phyloP scores from a whole-genome alignment of 2,329 filamentous ascomycete genomes.

The Talaromyces piceae region DNA sequence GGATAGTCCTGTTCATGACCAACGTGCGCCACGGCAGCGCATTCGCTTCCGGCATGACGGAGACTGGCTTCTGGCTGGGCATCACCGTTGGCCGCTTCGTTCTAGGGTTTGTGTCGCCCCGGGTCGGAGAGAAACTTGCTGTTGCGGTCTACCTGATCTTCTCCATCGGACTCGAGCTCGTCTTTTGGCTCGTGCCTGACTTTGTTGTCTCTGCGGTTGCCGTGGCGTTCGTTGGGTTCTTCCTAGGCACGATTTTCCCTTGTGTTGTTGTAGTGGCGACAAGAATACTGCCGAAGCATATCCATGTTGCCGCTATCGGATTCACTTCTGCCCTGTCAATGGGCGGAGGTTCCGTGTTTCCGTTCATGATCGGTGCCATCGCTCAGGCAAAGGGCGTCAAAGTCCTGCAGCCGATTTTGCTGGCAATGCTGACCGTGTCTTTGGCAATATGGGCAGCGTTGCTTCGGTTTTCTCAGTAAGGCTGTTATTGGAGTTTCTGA shows the following conservation, averaged over 20 bases:
- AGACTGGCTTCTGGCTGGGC: slow-evolving; percentile 71
- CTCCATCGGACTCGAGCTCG: slow-evolving; percentile 54
- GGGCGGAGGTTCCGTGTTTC: slow-evolving; percentile 57
- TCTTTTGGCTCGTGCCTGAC: slow-evolving; percentile 69
- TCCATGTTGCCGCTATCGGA: slow-evolving; percentile 65
- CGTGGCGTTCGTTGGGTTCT: slow-evolving; percentile 62
- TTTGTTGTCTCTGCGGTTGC: slow-evolving; percentile 62
- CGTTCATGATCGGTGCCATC: slow-evolving; percentile 62
- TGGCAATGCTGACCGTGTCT: slow-evolving; percentile 36
- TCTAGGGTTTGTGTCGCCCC: slow-evolving; percentile 56
- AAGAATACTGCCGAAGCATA: slow-evolving; percentile 59
- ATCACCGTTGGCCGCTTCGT: slow-evolving; percentile 62
- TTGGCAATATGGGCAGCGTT: neutral
- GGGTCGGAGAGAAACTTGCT: slow-evolving; percentile 59
- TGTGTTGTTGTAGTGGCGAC: slow-evolving; percentile 61
- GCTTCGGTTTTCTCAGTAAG: neutral
- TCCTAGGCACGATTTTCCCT: slow-evolving; percentile 66
- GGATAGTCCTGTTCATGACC: slow-evolving; percentile 76
- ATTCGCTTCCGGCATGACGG: slow-evolving; percentile 61
- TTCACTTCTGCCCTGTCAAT: slow-evolving; percentile 67
- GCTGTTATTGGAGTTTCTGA: neutral
- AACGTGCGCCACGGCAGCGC: slow-evolving; percentile 54
- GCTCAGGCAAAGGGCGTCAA: slow-evolving; percentile 51
- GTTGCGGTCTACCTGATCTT: slow-evolving; percentile 52
- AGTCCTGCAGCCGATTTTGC: slow-evolving; percentile 50